Conservation (phyloP, 1,139 yeast species). For the Suhomyces panamericanus region DNA sequence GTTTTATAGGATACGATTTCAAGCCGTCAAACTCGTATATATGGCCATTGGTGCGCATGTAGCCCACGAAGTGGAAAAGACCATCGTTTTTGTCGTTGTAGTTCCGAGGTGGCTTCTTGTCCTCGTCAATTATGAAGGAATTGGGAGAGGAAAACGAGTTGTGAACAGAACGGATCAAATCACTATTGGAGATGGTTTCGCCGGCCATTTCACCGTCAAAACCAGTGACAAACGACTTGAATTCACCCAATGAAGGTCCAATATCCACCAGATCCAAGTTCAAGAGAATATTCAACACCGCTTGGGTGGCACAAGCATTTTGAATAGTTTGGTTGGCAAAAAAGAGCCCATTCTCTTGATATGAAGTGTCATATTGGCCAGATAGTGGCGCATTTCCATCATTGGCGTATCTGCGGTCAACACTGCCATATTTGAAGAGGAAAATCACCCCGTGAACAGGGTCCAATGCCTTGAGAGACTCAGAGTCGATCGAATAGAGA, state of each 20-base stretch:
- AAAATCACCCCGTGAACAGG: conserved; percentile 65
- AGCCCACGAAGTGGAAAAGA: conserved; percentile 64
- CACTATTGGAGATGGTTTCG: conserved; percentile 64
- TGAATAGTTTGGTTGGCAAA: conserved; percentile 69
- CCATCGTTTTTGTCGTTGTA: conserved; percentile 52
- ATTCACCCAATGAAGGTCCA: conserved; percentile 52
- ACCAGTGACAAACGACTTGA: conserved; percentile 51
- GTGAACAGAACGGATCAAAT: conserved; percentile 56
- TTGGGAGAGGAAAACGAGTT: conserved; percentile 63
- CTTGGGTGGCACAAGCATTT: conserved; percentile 79
- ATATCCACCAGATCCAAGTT: conserved; percentile 42
- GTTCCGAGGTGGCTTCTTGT: conserved; percentile 27
- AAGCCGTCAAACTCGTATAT: conserved; percentile 72
- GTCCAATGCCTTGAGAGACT: conserved; percentile 36
- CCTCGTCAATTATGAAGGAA: conserved; percentile 48
- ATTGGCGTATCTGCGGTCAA: conserved; percentile 34
- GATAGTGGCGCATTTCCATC: conserved; percentile 36
- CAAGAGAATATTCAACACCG: conserved; percentile 60
- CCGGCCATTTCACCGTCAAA: conserved; percentile 64
- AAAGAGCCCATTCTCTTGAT: conserved; percentile 43
- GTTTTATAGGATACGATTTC: conserved; percentile 58
- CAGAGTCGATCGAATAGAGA: conserved; percentile 54
- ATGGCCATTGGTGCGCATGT: conserved; percentile 43
- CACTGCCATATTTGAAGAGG: conserved; percentile 58
- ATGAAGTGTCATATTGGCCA: conserved; percentile 47